Evolutionary conservation across 139 green algal genomes (phyloP).

Genomic region (Micromonas pusilla): DNA sequence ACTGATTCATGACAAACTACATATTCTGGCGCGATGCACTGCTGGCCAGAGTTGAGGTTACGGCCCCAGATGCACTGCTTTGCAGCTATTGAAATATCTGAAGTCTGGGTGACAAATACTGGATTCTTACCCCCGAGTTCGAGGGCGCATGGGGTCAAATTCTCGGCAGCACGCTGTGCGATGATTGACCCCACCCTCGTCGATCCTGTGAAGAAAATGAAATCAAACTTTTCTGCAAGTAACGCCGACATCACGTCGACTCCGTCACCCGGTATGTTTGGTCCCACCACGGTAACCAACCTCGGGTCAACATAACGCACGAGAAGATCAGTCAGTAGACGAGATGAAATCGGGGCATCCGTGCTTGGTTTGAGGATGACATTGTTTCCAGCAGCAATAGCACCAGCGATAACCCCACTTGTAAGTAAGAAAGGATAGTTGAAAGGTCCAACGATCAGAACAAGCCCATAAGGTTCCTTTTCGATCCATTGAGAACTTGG

Average conservation of each 20-base stretch:
- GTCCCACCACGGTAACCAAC: neutral
- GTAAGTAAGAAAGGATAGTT: slow-evolving; percentile 24
- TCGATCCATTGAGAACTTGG: slow-evolving; percentile 17
- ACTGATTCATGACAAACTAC: slow-evolving; percentile 34
- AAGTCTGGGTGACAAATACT: slow-evolving; percentile 27
- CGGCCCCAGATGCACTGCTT: slow-evolving; percentile 25
- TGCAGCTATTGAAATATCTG: slow-evolving; percentile 30
- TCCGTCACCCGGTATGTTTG: neutral
- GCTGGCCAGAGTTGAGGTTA: slow-evolving; percentile 37
- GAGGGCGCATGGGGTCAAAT: slow-evolving; percentile 25
- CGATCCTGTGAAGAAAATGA: slow-evolving; percentile 28
- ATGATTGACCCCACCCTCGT: slow-evolving; percentile 15
- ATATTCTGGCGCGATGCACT: slow-evolving; percentile 42
- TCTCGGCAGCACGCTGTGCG: neutral
- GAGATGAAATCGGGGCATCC: neutral
- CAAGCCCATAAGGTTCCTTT: slow-evolving; percentile 12
- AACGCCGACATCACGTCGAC: slow-evolving; percentile 17
- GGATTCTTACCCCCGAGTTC: slow-evolving; percentile 46
- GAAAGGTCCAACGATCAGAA: neutral
- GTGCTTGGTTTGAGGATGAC: slow-evolving; percentile 20
- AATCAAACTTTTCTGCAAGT: slow-evolving; percentile 23
- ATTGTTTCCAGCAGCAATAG: slow-evolving; percentile 19
- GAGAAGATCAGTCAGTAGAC: slow-evolving; percentile 1
- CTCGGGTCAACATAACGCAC: neutral
- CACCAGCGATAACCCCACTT: neutral